Evolutionary conservation across 192 early-diverging fungal genomes (phyloP).

Genomic region (Linnemannia zychae): DNA sequence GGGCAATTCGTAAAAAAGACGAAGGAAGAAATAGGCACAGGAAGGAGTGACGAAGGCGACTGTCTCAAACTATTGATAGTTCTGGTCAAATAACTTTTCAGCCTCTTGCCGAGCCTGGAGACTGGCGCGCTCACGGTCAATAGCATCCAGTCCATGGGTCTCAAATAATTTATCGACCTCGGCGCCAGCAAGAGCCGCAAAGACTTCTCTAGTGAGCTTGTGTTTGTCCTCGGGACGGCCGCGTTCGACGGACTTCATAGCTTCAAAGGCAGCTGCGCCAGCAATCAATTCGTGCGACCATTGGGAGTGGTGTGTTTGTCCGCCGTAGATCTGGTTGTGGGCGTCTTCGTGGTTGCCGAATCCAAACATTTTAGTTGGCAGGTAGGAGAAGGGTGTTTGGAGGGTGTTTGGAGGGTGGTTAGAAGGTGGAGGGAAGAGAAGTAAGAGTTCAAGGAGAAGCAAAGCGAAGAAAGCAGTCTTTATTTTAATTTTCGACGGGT

Average conservation of each 20-base stretch:
- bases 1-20: no score
- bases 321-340: slow-evolving; percentile 25
- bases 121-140: slow-evolving; percentile 58
- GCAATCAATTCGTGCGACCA: slow-evolving; percentile 61
- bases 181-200: slow-evolving; percentile 60
- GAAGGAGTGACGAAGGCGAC: not conserved
- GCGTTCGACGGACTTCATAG: slow-evolving; percentile 59
- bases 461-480: not conserved
- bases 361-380: slow-evolving; percentile 19
- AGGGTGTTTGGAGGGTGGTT: not conserved
- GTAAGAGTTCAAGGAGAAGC: not conserved
- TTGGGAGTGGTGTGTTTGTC: slow-evolving; percentile 33
- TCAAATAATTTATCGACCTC: slow-evolving; percentile 57
- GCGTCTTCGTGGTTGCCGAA: slow-evolving; percentile 28
- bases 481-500: not conserved
- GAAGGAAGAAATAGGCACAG: not conserved
- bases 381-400: not conserved
- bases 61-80: slow-evolving; percentile 2
- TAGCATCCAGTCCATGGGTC: slow-evolving; percentile 57
- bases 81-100: slow-evolving; percentile 42
- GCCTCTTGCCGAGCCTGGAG: slow-evolving; percentile 44
- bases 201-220: slow-evolving; percentile 45
- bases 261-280: slow-evolving; percentile 67
- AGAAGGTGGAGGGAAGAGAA: not conserved
- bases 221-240: slow-evolving; percentile 26